Evolutionary conservation across 2,329 filamentous ascomycete species (phyloP), one percentile per base, ranked within the genome.

Genomic region (Endoconidiophora polonica): DNA sequence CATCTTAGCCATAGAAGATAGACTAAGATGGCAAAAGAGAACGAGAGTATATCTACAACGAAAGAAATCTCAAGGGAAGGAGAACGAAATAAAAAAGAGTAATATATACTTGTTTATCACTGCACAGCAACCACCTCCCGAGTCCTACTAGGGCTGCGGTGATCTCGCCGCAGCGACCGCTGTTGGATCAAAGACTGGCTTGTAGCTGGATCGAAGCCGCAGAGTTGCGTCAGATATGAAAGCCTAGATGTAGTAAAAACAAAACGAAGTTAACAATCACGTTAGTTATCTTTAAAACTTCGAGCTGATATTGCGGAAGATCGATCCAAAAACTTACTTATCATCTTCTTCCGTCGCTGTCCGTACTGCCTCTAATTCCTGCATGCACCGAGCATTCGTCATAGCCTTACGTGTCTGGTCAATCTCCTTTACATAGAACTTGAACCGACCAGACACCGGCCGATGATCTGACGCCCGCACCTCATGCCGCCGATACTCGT

Each of bases 381-480:
- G 71, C 62, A 86, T 79, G 60, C 83, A 85, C 58, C 78, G 73
- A 59, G 84, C 81, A 79, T 81, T 86, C 14, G 76, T 74, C 24
- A 68, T 63, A 1, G 74, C 76, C 55, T 86, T 74, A 60, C 76
- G 73, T 58, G 77, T 74, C 4, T 76, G 71, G 54, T 81, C 74
- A 33, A 96, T 80, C 16, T 76, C 84, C 70, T 96, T 98, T 53
- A 95, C 74, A 48, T 83, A 77, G 49, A 95, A 75, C 60, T 77
- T 79, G 66, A 98, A 94, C 36, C 71, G 70, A 1, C 84, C 91
- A 54, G 83, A 94, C 26, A 98, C 91, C 7, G 91, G 91, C 56
- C 91, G 74, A 65, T 98, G 91, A 62, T 98, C 91, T 29, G 86
- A 94, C 4, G 90, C 84, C 54, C 81, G 75, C 33, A 96, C 82